Conservation (phyloP, 805 yeast species). For the Ogataea populi-albae region DNA sequence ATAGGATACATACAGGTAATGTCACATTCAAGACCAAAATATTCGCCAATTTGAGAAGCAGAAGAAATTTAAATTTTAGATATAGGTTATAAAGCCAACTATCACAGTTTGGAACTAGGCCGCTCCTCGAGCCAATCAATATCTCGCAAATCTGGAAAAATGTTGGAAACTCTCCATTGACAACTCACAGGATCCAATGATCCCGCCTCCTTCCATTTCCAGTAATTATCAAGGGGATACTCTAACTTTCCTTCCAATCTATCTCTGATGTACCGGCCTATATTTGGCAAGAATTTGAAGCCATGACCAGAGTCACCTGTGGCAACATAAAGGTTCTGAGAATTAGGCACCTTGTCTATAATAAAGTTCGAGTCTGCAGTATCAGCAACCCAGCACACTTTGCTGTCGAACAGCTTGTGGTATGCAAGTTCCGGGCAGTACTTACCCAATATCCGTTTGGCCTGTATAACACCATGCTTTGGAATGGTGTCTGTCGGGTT, state of each 20-base stretch:
- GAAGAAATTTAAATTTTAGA: too few species aligned
- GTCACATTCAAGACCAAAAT: too few species aligned
- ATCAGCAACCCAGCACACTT: constrained; percentile 41
- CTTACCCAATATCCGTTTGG: constrained; percentile 31
- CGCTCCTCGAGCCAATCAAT: too few species aligned
- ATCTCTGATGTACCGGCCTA: constrained; percentile 41
- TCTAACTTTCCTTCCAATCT: constrained; percentile 31
- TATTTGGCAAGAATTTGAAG: constrained; percentile 44
- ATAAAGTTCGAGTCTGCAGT: constrained; percentile 40
- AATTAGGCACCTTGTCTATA: constrained; percentile 37
- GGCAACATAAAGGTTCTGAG: constrained; percentile 36
- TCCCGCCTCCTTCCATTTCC: constrained; percentile 33
- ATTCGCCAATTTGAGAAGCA: too few species aligned
- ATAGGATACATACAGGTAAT: too few species aligned
- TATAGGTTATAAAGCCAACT: too few species aligned
- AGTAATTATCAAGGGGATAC: constrained; percentile 22
- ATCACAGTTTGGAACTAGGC: too few species aligned
- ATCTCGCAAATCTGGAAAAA: not conserved
- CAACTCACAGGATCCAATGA: constrained; percentile 19
- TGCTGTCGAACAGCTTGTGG: constrained; percentile 34
- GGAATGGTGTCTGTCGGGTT: constrained; percentile 40
- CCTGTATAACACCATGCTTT: constrained; percentile 26
- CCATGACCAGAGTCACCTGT: constrained; percentile 51
- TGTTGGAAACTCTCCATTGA: constrained; percentile 18
- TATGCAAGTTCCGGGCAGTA: constrained; percentile 40